A percentile compares a stretch with the other conserved stretches of the same genome.
Conservation (phyloP, 768 basidiomycete genomes). For the Lentinula guzmanii region DNA sequence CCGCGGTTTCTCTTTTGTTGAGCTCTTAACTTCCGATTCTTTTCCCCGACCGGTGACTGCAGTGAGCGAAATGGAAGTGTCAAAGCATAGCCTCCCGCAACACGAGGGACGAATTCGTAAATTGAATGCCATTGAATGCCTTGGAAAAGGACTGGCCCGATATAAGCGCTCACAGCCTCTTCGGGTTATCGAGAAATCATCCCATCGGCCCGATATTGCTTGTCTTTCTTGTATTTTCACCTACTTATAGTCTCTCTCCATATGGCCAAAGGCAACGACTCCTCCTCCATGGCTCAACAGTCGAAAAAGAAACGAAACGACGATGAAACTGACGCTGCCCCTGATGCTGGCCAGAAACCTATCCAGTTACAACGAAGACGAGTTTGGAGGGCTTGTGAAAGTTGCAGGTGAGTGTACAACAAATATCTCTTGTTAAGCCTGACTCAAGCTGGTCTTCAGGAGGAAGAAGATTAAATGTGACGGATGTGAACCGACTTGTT, state of each 20-base stretch:
- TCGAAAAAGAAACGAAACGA: constrained; percentile 73
- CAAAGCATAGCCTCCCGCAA: background rate
- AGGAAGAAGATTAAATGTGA: constrained; percentile 95
- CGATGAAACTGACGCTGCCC: constrained; percentile 46
- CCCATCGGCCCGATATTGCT: background rate
- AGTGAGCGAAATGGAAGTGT: background rate
- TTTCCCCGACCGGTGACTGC: background rate
- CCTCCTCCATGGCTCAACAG: constrained; percentile 43
- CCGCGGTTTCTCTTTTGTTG: background rate
- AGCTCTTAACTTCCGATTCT: background rate
- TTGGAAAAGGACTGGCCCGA: background rate
- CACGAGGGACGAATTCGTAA: background rate
- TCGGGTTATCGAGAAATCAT: background rate
- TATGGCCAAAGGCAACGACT: constrained; percentile 49
- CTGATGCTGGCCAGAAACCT: constrained; percentile 61
- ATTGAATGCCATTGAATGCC: background rate
- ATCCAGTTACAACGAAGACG: constrained; percentile 72
- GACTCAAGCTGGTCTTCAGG: constrained; percentile 29
- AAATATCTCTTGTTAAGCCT: constrained; percentile 13
- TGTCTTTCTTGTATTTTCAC: constrained; percentile 1
- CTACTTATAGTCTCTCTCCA: constrained; percentile 9
- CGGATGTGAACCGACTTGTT: constrained; percentile 80
- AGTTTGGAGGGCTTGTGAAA: constrained; percentile 89
- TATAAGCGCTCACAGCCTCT: background rate
- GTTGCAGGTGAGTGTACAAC: constrained; percentile 59